These are phyloP conservation scores for Boletus pseudo-olivaceus DNA, from an alignment of 768 basidiomycete genomes.

Conservation along the genomic window DNA sequence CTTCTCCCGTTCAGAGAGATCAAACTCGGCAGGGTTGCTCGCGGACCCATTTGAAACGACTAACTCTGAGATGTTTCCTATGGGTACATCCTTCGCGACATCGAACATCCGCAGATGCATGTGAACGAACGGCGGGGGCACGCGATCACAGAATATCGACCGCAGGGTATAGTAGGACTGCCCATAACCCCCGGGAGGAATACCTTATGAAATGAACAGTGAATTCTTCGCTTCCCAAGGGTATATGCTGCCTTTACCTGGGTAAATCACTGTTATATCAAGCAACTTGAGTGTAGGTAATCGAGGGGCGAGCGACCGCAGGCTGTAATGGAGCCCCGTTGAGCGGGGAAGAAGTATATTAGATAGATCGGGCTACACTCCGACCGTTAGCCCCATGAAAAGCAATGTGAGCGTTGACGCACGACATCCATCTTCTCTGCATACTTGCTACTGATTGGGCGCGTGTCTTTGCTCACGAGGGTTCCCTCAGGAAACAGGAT, in stretches of 20 bases:
- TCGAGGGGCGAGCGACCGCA: conserved; percentile 76
- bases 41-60: conserved; percentile 28
- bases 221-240: neutral
- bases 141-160: conserved; percentile 78
- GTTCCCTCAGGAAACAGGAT: conserved; percentile 96
- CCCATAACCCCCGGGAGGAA: conserved; percentile 77
- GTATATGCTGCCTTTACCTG: conserved; percentile 46
- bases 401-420: conserved; percentile 34
- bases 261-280: conserved; percentile 92
- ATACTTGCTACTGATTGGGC: conserved; percentile 81
- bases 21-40: conserved; percentile 38
- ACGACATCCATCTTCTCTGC: conserved; percentile 89
- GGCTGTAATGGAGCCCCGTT: conserved; percentile 82
- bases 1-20: conserved; percentile 58
- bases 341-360: conserved; percentile 89
- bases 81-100: conserved; percentile 62
- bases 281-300: conserved; percentile 75
- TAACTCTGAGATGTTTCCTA: conserved; percentile 52
- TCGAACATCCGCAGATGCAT: conserved; percentile 82
- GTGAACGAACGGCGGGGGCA: conserved; percentile 83
- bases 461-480: conserved; percentile 80
- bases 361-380: conserved; percentile 64
- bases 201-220: conserved; percentile 41
- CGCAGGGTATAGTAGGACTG: conserved; percentile 88
- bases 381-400: conserved; percentile 8